Conservation (phyloP, 164 flowering plant species). For the Umbilicus rupestris region DNA sequence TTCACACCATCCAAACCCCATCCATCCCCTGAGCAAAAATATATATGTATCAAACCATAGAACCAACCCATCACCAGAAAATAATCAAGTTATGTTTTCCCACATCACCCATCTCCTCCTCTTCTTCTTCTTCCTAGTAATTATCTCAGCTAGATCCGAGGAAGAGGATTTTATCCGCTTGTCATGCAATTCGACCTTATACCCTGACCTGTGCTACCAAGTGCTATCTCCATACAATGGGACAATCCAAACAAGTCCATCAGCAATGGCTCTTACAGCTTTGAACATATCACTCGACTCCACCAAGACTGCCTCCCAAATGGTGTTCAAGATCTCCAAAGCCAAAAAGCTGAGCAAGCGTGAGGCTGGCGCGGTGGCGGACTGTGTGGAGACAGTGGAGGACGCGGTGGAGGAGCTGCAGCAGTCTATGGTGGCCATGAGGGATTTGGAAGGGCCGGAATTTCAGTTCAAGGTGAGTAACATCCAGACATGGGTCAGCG, state of each 20-base stretch:
- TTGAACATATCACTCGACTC: constrained; percentile 25
- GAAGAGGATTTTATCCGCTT: constrained; percentile 26
- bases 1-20: neutral
- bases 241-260: constrained; percentile 25
- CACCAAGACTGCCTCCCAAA: constrained; percentile 19
- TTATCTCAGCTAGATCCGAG: neutral
- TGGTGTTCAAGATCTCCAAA: constrained; percentile 17
- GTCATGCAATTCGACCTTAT: constrained; percentile 30
- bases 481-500: constrained; percentile 57
- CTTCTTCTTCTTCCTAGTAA: neutral
- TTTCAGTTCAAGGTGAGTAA: constrained; percentile 29
- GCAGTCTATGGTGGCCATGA: constrained; percentile 33
- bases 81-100: neutral
- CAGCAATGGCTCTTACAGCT: constrained; percentile 26
- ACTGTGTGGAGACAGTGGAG: constrained; percentile 34
- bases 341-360: constrained; percentile 13
- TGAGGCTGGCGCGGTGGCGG: constrained; percentile 33
- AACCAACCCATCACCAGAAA: neutral
- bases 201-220: constrained; percentile 32
- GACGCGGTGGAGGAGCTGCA: constrained; percentile 45
- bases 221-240: constrained; percentile 31
- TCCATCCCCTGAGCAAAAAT: neutral
- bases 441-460: constrained; percentile 22
- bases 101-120: neutral
- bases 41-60: neutral